Evolutionary conservation across 768 basidiomycete species (phyloP).

Genomic region (Ephemerocybe angulata): DNA sequence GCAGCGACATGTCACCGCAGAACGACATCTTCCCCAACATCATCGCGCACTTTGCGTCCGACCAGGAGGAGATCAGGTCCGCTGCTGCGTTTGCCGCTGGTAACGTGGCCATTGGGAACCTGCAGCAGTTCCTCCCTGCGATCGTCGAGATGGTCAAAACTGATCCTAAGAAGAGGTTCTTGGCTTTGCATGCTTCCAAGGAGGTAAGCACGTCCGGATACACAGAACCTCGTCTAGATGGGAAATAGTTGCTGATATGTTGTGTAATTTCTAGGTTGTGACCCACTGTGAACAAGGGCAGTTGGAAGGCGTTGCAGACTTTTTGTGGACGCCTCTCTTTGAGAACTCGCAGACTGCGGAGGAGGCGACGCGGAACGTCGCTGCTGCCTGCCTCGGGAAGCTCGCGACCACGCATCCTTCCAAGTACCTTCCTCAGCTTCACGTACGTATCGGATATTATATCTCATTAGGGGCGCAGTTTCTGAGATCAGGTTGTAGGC

Average conservation of each 20-base stretch:
- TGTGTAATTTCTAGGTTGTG: slow-evolving; percentile 61
- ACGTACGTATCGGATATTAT: slow-evolving; percentile 44
- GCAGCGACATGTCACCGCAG: slow-evolving; percentile 86
- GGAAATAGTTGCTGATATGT: too few species aligned
- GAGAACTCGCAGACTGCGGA: slow-evolving; percentile 86
- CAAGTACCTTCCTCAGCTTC: slow-evolving; percentile 88
- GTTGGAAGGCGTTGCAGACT: slow-evolving; percentile 81
- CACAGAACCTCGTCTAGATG: too few species aligned
- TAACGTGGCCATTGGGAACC: slow-evolving; percentile 93
- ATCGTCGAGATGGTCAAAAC: slow-evolving; percentile 77
- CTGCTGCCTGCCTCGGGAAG: slow-evolving; percentile 95
- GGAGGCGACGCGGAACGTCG: slow-evolving; percentile 90
- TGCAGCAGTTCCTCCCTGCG: slow-evolving; percentile 79
- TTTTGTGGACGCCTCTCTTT: slow-evolving; percentile 90
- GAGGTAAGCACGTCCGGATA: slow-evolving; percentile 49
- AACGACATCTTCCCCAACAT: slow-evolving; percentile 72
- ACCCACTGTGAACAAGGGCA: slow-evolving; percentile 85
- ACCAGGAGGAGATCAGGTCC: slow-evolving; percentile 82
- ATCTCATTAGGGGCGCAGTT: not conserved
- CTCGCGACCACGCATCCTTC: slow-evolving; percentile 89
- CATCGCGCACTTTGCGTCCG: slow-evolving; percentile 69
- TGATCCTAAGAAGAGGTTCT: slow-evolving; percentile 73
- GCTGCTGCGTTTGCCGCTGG: slow-evolving; percentile 95
- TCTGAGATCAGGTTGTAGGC: slow-evolving; percentile 35
- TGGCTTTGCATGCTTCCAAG: slow-evolving; percentile 90